These are phyloP conservation scores for Cymbidium sinense DNA, from an alignment of 106 monocot species.

Conservation along the genomic window DNA sequence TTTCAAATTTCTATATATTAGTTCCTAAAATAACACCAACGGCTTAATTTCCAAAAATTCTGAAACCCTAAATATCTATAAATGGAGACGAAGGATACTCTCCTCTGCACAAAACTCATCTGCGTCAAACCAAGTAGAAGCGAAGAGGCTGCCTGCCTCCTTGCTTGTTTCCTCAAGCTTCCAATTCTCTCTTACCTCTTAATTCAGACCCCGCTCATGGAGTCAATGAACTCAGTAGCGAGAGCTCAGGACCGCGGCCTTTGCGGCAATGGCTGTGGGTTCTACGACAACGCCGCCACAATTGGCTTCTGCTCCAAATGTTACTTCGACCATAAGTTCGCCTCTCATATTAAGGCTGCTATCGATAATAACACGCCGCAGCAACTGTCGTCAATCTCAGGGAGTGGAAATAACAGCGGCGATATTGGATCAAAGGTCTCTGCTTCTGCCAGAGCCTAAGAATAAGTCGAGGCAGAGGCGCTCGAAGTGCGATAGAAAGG, in stretches of 20 bases:
- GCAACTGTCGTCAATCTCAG: not conserved
- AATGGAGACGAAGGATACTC: no score
- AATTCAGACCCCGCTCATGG: conserved; percentile 9
- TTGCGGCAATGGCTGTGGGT: conserved; percentile 35
- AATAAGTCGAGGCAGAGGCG: conserved; percentile 7
- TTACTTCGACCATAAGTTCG: conserved; percentile 8
- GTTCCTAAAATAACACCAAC: no score
- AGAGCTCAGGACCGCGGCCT: not conserved
- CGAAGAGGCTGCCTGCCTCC: conserved; percentile 10
- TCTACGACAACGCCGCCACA: conserved; percentile 28
- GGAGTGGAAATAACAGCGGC: not conserved
- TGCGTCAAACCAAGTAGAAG: no score
- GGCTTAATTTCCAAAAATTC: no score
- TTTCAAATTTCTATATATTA: no score
- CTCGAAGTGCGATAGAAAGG: conserved; percentile 3
- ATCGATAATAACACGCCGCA: conserved; percentile 8
- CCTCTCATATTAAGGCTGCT: conserved; percentile 5
- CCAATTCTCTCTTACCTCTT: conserved; percentile 3
- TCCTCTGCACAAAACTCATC: no score
- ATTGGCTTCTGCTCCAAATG: conserved; percentile 32
- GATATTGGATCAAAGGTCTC: not conserved
- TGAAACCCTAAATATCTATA: no score
- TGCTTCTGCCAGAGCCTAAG: not conserved
- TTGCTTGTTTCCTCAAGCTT: conserved; percentile 8
- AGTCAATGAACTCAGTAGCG: conserved; percentile 10